Evolutionary conservation across 2,329 filamentous ascomycete species (phyloP).

Genomic region (Penicillium aurantiogriseum): DNA sequence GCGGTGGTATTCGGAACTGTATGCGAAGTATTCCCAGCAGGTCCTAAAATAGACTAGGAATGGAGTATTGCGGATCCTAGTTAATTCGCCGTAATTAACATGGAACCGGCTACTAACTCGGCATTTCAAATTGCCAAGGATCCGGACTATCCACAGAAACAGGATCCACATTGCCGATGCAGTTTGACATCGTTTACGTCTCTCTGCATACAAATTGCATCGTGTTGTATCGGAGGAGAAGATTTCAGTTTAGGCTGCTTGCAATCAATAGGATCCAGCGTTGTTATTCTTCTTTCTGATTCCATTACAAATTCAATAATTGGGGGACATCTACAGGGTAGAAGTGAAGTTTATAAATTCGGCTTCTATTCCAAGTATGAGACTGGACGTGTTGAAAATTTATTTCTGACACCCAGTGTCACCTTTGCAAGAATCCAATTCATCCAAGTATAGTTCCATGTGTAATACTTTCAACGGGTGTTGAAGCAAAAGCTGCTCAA

Average conservation of each 20-base stretch:
- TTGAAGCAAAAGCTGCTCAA: too few relatives aligned
- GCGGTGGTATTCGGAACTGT: conserved; percentile 38
- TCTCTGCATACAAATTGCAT: background rate
- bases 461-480: background rate
- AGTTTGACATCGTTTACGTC: background rate
- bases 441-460: background rate
- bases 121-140: background rate
- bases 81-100: background rate
- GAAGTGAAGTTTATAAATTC: background rate
- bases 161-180: background rate
- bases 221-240: background rate
- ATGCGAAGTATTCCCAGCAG: conserved; percentile 30
- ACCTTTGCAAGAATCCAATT: background rate
- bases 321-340: background rate
- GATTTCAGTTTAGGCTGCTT: background rate
- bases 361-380: background rate
- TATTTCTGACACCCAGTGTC: background rate
- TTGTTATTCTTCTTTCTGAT: background rate
- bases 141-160: background rate
- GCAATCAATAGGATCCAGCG: background rate
- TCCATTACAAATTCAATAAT: background rate
- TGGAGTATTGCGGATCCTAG: background rate
- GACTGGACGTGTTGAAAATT: background rate
- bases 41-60: conserved; percentile 11
- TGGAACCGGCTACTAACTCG: background rate